Base-by-base conservation (phyloP, 768 basidiomycete genomes). In the Amanita exitialis region DNA sequence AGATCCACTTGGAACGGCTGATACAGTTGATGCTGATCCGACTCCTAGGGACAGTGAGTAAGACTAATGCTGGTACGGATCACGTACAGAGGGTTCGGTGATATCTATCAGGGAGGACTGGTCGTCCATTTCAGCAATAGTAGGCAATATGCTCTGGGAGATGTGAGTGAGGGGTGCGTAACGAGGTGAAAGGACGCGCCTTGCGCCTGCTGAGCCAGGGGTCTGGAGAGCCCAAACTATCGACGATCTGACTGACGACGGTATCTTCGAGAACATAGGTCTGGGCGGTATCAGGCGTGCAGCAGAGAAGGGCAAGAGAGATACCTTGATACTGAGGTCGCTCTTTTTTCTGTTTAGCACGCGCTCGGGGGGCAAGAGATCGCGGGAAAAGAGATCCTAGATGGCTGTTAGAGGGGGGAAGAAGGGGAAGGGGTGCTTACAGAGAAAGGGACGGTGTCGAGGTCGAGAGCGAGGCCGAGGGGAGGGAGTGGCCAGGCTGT, bases 291-390 rank as follows among this genome's bases (percentile, higher is more conserved):
- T 46, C 28, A 46, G 8, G 3, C 2, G 32, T 13, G 32, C 32
- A 32, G n/a, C 21, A n/a, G 47, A 38, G 27, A 23, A 12, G 18
- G 8, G 18, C 25, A 10, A n/a, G 25, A 6, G 13, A 32, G 32
- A 5, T 41, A 50, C 49, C 39, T 50, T 50, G 41, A 50, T 41
- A 12, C 49, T 50, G 8, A 50, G n/a, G n/a, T 50, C 38, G 38
- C 49, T 50, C 49, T 37, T 50, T 21, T 50, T 50, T 9, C 38
- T 18, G n/a, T 37, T 42, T 30, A 50, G 27, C 1, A 41, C 16
- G 23, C 41, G 49, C n/a, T 28, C 27, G 20, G 49, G 38, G 0
- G 20, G 20, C 27, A 50, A 15, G 15, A 50, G 10, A 6, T 50
- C 41, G 28, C 21, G 18, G n/a, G 38, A 27, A 30, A 50, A 50